phyloP scores from a whole-genome alignment of 768 basidiomycete genomes.

The Trametes elegans region DNA sequence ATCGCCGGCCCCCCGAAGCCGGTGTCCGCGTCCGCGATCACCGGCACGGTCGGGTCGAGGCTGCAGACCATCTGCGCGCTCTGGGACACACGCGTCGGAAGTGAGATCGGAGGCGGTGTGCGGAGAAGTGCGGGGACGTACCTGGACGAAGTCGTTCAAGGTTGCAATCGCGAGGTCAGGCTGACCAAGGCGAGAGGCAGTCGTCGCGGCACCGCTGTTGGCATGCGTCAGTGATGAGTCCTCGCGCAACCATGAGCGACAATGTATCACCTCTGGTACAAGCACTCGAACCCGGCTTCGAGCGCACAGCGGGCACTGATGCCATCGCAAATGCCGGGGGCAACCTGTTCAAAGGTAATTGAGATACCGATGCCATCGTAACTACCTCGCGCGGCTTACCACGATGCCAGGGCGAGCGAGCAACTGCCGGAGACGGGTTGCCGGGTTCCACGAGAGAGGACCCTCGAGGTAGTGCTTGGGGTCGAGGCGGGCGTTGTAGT shows the following conservation, averaged over 20 bases:
- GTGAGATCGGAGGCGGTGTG: no score
- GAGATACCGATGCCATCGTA: neutral
- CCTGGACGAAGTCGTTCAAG: conserved; percentile 71
- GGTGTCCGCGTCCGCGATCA: conserved; percentile 81
- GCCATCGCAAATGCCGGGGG: conserved; percentile 78
- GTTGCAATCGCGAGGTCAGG: conserved; percentile 82
- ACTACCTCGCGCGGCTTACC: conserved; percentile 39
- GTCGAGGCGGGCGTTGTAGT: conserved; percentile 69
- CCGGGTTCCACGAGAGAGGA: conserved; percentile 63
- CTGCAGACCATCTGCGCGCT: conserved; percentile 71
- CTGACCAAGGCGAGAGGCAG: conserved; percentile 73
- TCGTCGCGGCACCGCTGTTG: conserved; percentile 77
- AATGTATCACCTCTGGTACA: conserved; percentile 63
- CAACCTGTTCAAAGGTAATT: conserved; percentile 53
- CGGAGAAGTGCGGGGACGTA: conserved; percentile 28
- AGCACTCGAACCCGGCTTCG: conserved; percentile 74
- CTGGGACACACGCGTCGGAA: conserved; percentile 27
- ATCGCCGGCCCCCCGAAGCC: conserved; percentile 77
- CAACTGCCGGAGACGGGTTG: conserved; percentile 63
- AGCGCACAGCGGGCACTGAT: conserved; percentile 79
- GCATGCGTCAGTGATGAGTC: neutral
- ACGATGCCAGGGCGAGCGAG: conserved; percentile 68
- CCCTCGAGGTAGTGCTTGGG: conserved; percentile 68
- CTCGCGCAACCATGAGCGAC: neutral
- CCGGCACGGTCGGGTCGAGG: conserved; percentile 59